Base-by-base conservation (phyloP, 2,329 filamentous ascomycete species). In the Fusarium mundagurra region DNA sequence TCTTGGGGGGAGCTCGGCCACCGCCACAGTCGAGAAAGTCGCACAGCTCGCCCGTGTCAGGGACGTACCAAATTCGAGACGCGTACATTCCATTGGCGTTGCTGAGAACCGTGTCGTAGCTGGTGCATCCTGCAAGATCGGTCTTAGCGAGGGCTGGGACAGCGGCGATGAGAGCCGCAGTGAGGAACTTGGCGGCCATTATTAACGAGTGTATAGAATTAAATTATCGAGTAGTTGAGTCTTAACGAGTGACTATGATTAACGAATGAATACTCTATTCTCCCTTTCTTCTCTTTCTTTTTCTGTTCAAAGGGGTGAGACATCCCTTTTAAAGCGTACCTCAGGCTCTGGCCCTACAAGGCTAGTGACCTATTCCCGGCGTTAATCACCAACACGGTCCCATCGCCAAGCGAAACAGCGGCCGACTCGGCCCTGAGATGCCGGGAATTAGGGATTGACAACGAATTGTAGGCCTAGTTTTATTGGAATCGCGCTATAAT, bases 21-120 rank as follows among this genome's bases (percentile, higher is more conserved):
- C 91, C 91, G 66, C 91, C 91, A 81, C 91, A 93, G 86, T 93
- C 91, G 74, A 91, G 85, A 70, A 89, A 78, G 17, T 85, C 84
- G 86, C 91, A 93, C 79, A 92, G 84, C 83, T 92, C 90, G 79
- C 90, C 90, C 24, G 87, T 89, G 74, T 83, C 89, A 5, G 90
- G 90, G 61, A 91, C 87, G 81, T 89, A 92, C 85, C 86, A 92
- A 76, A 90, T 81, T 53, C 86, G 69, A 63, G 85, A 87, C 48
- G 85, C 84, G 75, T 86, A 87, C 67, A 82, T 79, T 53, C 78
- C 79, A 61, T 64, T 48, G 50, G 77, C 73, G 68, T 80, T 77
- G 62, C 61, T 63, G 62, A 80, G 72, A 59, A 84, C 79, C 22
- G 75, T 69, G 53, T 81, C 81, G 73, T 82, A 83, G 72, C 81